A percentile compares a stretch with the other conserved stretches of the same genome.
Evolutionary conservation across 768 basidiomycete genomes (phyloP).

Genomic region (Mycena polygramma): DNA sequence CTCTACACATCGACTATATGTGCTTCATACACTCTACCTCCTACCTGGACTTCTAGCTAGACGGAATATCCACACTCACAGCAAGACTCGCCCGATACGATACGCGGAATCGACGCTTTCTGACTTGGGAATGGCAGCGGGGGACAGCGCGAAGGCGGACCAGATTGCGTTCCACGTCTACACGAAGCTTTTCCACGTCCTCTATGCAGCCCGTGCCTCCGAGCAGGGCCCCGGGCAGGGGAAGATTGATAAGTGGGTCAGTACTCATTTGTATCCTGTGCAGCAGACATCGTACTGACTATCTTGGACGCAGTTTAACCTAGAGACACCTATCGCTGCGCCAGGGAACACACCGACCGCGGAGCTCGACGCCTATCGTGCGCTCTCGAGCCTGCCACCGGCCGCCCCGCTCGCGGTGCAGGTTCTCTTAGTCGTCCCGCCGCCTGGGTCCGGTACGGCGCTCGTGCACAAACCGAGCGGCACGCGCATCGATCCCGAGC

Average conservation of each 20-base stretch:
- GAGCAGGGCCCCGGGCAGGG: slow-evolving; percentile 18
- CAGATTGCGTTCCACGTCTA: slow-evolving; percentile 89
- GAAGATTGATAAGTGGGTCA: slow-evolving; percentile 87
- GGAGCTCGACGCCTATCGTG: slow-evolving; percentile 70
- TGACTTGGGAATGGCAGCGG: slow-evolving; percentile 19
- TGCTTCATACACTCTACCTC: too few relatives aligned
- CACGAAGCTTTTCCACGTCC: slow-evolving; percentile 83
- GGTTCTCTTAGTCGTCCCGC: slow-evolving; percentile 79
- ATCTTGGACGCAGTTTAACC: slow-evolving; percentile 73
- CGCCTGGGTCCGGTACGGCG: slow-evolving; percentile 76
- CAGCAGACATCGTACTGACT: slow-evolving; percentile 13
- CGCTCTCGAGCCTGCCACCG: slow-evolving; percentile 57
- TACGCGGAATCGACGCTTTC: too few relatives aligned
- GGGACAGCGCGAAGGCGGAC: slow-evolving; percentile 74
- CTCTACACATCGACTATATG: too few relatives aligned
- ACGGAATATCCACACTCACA: too few relatives aligned
- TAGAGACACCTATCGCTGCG: slow-evolving; percentile 83
- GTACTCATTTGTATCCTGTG: slow-evolving; percentile 42
- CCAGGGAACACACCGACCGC: slow-evolving; percentile 65
- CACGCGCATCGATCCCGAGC: slow-evolving; percentile 76
- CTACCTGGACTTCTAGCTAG: too few relatives aligned
- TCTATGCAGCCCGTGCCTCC: slow-evolving; percentile 77
- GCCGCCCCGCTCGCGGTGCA: slow-evolving; percentile 65
- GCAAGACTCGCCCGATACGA: too few relatives aligned
- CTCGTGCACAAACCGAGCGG: slow-evolving; percentile 78